A percentile compares a stretch with the other conserved stretches of the same genome.
These are phyloP conservation scores for Starmera stellimalicola DNA, from an alignment of 1,139 yeast genomes.

Conservation along the genomic window DNA sequence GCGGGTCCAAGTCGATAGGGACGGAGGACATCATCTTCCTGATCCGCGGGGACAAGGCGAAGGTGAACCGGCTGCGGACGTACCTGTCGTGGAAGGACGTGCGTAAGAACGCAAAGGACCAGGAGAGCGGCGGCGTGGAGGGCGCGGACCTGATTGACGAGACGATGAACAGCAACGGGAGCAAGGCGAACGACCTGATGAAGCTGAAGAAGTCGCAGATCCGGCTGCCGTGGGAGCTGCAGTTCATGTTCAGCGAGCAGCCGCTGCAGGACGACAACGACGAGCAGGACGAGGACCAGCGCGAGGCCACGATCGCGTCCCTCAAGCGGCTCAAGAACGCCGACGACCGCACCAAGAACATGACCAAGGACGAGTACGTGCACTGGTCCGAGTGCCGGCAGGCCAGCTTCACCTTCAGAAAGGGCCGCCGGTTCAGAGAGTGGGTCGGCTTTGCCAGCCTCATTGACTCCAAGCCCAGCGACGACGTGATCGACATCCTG, in stretches of 20 bases:
- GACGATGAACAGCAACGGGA: slow-evolving; percentile 28
- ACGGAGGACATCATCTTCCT: slow-evolving; percentile 91
- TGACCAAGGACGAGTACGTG: slow-evolving; percentile 96
- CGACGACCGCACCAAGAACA: slow-evolving; percentile 83
- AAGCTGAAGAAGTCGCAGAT: slow-evolving; percentile 72
- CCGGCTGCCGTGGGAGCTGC: slow-evolving; percentile 90
- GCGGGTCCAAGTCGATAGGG: slow-evolving; percentile 80
- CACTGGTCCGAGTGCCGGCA: slow-evolving; percentile 99
- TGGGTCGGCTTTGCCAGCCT: slow-evolving; percentile 88
- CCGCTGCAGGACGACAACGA: slow-evolving; percentile 78
- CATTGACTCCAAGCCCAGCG: slow-evolving; percentile 88
- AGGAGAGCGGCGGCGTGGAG: slow-evolving; percentile 53
- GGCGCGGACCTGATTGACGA: slow-evolving; percentile 24
- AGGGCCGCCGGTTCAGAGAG: slow-evolving; percentile 85
- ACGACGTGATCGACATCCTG: slow-evolving; percentile 90
- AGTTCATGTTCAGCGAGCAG: slow-evolving; percentile 88
- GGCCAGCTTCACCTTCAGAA: slow-evolving; percentile 91
- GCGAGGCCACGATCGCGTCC: slow-evolving; percentile 85
- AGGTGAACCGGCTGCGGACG: slow-evolving; percentile 82
- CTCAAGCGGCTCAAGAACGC: slow-evolving; percentile 83
- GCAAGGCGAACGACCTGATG: slow-evolving; percentile 40
- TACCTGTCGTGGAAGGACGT: slow-evolving; percentile 97
- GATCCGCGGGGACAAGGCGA: slow-evolving; percentile 89
- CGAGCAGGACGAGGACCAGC: slow-evolving; percentile 65
- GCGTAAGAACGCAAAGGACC: slow-evolving; percentile 93